phyloP scores from a whole-genome alignment of 768 basidiomycete genomes.

The Naganishia vaughanmartiniae region DNA sequence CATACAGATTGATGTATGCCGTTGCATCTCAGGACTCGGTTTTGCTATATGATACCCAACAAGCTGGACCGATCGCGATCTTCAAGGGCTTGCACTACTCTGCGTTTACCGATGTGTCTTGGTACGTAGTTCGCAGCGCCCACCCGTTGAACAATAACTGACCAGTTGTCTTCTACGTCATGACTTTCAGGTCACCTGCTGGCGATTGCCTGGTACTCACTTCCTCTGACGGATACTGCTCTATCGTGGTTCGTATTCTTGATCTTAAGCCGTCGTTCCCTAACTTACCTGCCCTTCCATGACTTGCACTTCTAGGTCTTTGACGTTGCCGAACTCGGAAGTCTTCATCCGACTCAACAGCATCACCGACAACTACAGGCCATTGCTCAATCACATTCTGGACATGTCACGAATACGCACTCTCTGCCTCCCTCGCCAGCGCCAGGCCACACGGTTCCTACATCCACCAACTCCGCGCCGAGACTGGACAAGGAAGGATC shows the following conservation, averaged over 20 bases:
- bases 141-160: constrained; percentile 21
- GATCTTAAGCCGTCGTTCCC: not conserved
- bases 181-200: constrained; percentile 76
- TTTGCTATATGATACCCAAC: constrained; percentile 93
- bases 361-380: constrained; percentile 84
- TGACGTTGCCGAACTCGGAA: constrained; percentile 74
- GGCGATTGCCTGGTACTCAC: constrained; percentile 88
- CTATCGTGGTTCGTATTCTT: constrained; percentile 63
- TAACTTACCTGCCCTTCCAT: too few relatives aligned
- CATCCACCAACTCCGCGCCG: constrained; percentile 37
- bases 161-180: constrained; percentile 14
- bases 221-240: constrained; percentile 95
- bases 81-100: constrained; percentile 94
- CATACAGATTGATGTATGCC: constrained; percentile 91
- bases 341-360: constrained; percentile 84
- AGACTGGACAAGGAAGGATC: constrained; percentile 48
- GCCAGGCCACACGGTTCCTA: constrained; percentile 42
- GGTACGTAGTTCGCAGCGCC: constrained; percentile 60
- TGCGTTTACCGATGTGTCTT: constrained; percentile 93
- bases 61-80: constrained; percentile 83
- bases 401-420: constrained; percentile 23
- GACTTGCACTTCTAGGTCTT: constrained; percentile 55
- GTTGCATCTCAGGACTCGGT: constrained; percentile 96
- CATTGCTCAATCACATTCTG: constrained; percentile 73
- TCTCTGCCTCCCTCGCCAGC: constrained; percentile 36